Evolutionary conservation across 257 asterid genomes (phyloP).

Genomic region (Solanum habrochaites): DNA sequence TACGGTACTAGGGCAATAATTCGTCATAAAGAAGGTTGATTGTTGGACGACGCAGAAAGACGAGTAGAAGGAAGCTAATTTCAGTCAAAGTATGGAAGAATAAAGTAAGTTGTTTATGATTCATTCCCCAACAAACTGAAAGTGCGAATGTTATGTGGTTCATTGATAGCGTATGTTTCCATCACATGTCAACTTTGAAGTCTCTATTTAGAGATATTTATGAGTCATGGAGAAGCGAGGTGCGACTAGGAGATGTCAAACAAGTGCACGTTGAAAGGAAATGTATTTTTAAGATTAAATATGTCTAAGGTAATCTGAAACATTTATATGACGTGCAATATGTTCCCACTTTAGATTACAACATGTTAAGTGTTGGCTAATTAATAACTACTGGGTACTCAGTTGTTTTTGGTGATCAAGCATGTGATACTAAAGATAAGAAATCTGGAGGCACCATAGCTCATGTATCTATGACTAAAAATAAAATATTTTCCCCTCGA

Average conservation of each 20-base stretch:
- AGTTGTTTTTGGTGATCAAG: neutral
- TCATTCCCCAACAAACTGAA: no score
- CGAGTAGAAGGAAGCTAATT: neutral
- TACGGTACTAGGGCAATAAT: neutral
- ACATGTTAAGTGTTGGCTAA: conserved; percentile 4
- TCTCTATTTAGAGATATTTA: neutral
- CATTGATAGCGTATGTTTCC: neutral
- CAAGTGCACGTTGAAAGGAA: neutral
- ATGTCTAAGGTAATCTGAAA: neutral
- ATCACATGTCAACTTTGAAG: neutral
- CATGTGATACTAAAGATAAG: neutral
- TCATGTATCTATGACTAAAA: neutral
- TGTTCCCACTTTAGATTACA: neutral
- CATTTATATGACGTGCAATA: neutral
- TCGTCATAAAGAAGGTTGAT: neutral
- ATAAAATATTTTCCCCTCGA: neutral
- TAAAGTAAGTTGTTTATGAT: neutral
- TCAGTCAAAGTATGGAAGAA: neutral
- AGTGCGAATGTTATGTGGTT: neutral
- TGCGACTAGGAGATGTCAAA: neutral
- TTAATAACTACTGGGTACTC: neutral
- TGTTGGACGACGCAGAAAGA: neutral
- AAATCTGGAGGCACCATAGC: neutral
- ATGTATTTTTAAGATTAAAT: neutral
- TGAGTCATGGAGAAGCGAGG: neutral